phyloP scores from a whole-genome alignment of 352 stramenopile genomes.

The Globisporangium splendens region DNA sequence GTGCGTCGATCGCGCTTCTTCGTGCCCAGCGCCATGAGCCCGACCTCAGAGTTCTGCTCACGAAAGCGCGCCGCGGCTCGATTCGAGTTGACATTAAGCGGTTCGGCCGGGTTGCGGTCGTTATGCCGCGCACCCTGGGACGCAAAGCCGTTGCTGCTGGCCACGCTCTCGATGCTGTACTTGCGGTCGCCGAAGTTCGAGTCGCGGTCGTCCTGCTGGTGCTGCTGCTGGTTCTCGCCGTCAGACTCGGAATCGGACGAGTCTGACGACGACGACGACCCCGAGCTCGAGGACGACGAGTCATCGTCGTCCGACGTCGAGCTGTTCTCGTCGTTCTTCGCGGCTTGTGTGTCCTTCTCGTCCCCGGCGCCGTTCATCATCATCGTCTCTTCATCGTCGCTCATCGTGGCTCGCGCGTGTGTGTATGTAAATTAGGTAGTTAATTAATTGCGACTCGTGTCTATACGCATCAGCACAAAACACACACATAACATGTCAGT shows the following conservation, averaged over 20 bases:
- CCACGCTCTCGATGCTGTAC: conserved; percentile 34
- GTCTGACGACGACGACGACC: conserved; percentile 70
- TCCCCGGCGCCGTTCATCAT: conserved; percentile 8
- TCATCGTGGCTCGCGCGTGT: conserved; percentile 17
- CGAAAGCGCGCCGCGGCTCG: conserved; percentile 64
- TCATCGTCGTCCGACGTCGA: conserved; percentile 74
- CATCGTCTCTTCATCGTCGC: conserved; percentile 26
- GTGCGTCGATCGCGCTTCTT: conserved; percentile 83
- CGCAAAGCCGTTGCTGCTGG: conserved; percentile 18
- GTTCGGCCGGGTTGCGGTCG: conserved; percentile 17
- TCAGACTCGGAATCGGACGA: conserved; percentile 83
- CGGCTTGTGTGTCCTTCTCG: conserved; percentile 26
- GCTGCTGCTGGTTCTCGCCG: conserved; percentile 17
- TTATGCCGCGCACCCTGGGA: neutral
- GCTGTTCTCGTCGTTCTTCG: conserved; percentile 39
- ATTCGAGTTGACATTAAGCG: conserved; percentile 71
- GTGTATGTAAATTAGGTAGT: neutral
- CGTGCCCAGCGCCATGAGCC: conserved; percentile 76
- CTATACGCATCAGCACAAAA: too few species aligned
- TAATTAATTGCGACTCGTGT: too few species aligned
- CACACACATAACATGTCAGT: too few species aligned
- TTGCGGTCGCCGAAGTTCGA: conserved; percentile 23
- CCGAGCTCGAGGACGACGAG: conserved; percentile 65
- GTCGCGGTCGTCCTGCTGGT: conserved; percentile 6
- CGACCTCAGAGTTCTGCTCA: conserved; percentile 41